Evolutionary conservation across 352 stramenopile species (phyloP).

Genomic region (Phytopythium vexans): DNA sequence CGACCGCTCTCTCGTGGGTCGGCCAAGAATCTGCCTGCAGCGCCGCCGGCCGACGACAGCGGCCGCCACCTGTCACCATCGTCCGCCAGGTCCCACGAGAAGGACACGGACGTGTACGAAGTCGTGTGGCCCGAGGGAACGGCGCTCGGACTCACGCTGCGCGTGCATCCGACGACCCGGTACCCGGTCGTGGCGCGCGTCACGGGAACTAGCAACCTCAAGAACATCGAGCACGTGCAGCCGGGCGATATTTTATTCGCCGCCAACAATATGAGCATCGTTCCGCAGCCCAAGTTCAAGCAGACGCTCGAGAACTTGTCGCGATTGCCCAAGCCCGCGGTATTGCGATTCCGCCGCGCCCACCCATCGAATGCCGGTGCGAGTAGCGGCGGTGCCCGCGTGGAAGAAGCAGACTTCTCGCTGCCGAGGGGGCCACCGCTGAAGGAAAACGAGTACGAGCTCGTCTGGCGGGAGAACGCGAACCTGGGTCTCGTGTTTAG

Average conservation of each 20-base stretch:
- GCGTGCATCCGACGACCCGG: constrained; percentile 64
- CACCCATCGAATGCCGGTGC: constrained; percentile 29
- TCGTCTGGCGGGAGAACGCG: constrained; percentile 81
- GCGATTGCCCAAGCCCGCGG: constrained; percentile 63
- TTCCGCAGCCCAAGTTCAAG: constrained; percentile 76
- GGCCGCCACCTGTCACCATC: constrained; percentile 5
- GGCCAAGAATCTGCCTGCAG: constrained; percentile 2
- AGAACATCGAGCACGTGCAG: constrained; percentile 73
- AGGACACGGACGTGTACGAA: constrained; percentile 62
- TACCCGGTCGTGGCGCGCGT: constrained; percentile 72
- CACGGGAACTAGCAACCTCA: constrained; percentile 70
- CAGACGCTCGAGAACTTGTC: constrained; percentile 73
- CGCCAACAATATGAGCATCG: constrained; percentile 69
- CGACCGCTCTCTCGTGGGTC: constrained; percentile 1
- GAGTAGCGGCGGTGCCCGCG: constrained; percentile 4
- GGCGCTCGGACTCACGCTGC: constrained; percentile 60
- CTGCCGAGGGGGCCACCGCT: constrained; percentile 53
- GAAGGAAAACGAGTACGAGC: constrained; percentile 74
- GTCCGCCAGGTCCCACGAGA: constrained; percentile 22
- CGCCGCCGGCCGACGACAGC: background rate
- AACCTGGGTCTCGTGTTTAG: constrained; percentile 86
- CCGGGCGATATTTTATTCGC: constrained; percentile 68
- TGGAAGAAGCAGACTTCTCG: constrained; percentile 41
- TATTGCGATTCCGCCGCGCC: constrained; percentile 59
- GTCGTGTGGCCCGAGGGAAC: constrained; percentile 70